phyloP scores from a whole-genome alignment of 1,284 basidiomycete species.

The Exobasidium cylindrosporum region DNA sequence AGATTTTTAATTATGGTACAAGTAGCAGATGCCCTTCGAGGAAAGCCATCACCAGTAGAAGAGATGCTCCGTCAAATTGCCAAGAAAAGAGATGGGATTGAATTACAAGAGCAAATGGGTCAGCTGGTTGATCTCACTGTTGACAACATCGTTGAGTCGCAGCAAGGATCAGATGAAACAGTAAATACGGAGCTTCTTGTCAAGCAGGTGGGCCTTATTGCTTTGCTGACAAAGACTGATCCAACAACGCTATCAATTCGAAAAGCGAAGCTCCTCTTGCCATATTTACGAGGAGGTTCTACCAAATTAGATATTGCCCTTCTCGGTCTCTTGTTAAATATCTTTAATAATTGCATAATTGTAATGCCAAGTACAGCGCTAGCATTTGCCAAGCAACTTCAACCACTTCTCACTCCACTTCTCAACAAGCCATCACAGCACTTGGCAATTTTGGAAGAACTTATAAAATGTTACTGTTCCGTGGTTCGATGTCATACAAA shows the following conservation, averaged over 20 bases:
- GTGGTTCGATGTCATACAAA: slow-evolving; percentile 81
- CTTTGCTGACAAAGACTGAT: slow-evolving; percentile 74
- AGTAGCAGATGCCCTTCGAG: slow-evolving; percentile 46
- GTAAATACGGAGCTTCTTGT: slow-evolving; percentile 19
- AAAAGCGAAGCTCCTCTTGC: slow-evolving; percentile 76
- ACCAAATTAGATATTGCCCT: slow-evolving; percentile 71
- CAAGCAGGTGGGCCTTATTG: slow-evolving; percentile 68
- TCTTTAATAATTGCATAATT: slow-evolving; percentile 80
- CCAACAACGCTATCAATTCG: slow-evolving; percentile 74
- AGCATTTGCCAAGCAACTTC: slow-evolving; percentile 69
- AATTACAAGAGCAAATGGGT: slow-evolving; percentile 66
- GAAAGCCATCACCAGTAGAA: slow-evolving; percentile 77
- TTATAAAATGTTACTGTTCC: slow-evolving; percentile 83
- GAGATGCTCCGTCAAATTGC: slow-evolving; percentile 67
- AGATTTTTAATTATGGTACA: not conserved
- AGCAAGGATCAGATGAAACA: slow-evolving; percentile 59
- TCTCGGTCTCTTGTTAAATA: slow-evolving; percentile 62
- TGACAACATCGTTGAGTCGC: slow-evolving; percentile 75
- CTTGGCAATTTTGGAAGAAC: slow-evolving; percentile 64
- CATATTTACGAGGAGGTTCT: slow-evolving; percentile 77
- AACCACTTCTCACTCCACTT: slow-evolving; percentile 73
- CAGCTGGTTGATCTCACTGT: slow-evolving; percentile 80
- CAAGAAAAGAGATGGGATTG: slow-evolving; percentile 43
- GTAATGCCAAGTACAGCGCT: slow-evolving; percentile 68
- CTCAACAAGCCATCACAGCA: slow-evolving; percentile 67